Evolutionary conservation across 352 stramenopile genomes (phyloP), one percentile per base, ranked within the genome.

Genomic region (Elongisporangium undulatum): DNA sequence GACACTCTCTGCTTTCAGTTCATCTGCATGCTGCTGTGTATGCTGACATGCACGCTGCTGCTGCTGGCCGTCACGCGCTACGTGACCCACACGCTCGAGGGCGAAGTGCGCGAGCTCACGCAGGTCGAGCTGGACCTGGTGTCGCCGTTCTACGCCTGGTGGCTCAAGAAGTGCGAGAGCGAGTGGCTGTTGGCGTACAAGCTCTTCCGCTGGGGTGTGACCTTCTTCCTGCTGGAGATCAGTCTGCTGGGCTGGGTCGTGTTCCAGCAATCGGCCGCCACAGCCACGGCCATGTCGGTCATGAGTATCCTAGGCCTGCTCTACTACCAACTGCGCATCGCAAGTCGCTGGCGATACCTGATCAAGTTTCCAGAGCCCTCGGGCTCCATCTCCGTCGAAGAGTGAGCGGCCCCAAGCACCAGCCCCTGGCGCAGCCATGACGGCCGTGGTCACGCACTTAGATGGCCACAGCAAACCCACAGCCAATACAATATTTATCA

Each of bases 31-130:
- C 59, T 93, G 45, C 51, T 91, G 21, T 85, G 76, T 58, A 86
- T 79, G 49, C 68, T 94, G 56, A 88, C 69, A 34, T 92, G 77
- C 59, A 90, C 72, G 48, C 55, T 92, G 51, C 63, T 94, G 53
- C 65, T 94, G 49, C 58, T 94, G 23, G 84, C 84, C 13, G 66
- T 94, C 22, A 94, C 84, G 58, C 71, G 84, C 7, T 94, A 79
- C 59, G 81, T 92, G 20, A 87, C 82, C 24, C 77, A 92, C 58
- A 88, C 79, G n/a, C 77, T 94, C 20, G 85, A 94, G 24, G 74
- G 73, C 2, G 71, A 92, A 56, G 77, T 94, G 26, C 69, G 64
- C 24, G 53, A 61, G 41, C 68, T 92, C 4, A 81, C 68, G 49
- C 60, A 78, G 24, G 52, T 71, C 0, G 78, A 90, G 53, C 69